phyloP scores from a whole-genome alignment of 257 asterid species.

The Solanum phureja region DNA sequence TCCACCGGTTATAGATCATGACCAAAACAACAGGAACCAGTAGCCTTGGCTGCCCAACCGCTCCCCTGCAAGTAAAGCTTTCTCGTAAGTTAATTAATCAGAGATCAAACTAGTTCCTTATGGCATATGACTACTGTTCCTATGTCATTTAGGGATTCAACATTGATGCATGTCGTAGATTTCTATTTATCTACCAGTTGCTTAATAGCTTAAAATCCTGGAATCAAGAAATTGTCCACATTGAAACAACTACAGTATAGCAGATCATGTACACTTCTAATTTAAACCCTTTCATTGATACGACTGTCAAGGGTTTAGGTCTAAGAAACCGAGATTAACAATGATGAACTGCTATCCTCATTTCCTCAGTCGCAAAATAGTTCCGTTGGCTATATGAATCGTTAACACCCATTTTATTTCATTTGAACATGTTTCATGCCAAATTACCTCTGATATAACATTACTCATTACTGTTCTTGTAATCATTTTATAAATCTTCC shows the following conservation, averaged over 20 bases:
- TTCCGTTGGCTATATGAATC: not conserved
- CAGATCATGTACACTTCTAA: not conserved
- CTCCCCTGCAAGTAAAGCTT: conserved; percentile 57
- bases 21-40: conserved; percentile 81
- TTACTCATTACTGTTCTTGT: not conserved
- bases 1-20: conserved; percentile 87
- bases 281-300: not conserved
- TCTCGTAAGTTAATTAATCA: not conserved
- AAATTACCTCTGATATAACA: not conserved
- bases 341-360: not conserved
- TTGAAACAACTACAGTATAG: not conserved
- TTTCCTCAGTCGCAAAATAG: not conserved
- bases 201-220: not conserved
- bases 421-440: not conserved
- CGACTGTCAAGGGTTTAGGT: not conserved
- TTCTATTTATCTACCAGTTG: not conserved
- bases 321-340: not conserved
- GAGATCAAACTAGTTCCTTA: not conserved
- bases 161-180: not conserved
- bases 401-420: not conserved
- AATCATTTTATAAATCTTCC: not conserved
- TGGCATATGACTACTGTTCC: not conserved
- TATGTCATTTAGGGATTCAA: not conserved
- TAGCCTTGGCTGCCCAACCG: conserved; percentile 78
- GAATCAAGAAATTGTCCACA: not conserved